A percentile compares a stretch with the other conserved stretches of the same genome.
Conservation (phyloP, 1,139 yeast genomes). For the Debaryomycetaceae sp. region DNA sequence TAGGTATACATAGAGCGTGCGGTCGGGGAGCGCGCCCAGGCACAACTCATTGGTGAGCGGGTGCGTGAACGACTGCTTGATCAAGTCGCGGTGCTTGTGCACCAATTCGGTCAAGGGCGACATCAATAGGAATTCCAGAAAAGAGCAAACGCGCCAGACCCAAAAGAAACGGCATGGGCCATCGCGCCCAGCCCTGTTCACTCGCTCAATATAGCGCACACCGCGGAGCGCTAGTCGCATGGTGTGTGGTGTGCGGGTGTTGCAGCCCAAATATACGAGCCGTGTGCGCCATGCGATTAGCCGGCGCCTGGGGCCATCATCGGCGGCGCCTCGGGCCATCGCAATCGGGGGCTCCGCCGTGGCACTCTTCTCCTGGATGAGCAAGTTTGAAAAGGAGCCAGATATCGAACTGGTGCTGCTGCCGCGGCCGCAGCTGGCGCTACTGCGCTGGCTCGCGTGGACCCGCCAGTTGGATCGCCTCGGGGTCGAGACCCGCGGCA, state of each 20-base stretch:
- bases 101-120: slow-evolving; percentile 15
- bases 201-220: too few relatives aligned
- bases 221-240: too few relatives aligned
- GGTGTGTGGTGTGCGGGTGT: not conserved
- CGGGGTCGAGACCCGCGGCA: slow-evolving; percentile 30
- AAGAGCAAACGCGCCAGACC: too few relatives aligned
- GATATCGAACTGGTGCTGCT: too few relatives aligned
- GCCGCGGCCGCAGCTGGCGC: not conserved
- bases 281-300: too few relatives aligned
- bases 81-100: slow-evolving; percentile 19
- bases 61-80: slow-evolving; percentile 33
- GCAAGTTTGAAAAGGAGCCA: too few relatives aligned
- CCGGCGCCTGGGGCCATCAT: too few relatives aligned
- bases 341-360: too few relatives aligned
- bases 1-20: slow-evolving; percentile 38
- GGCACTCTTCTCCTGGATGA: too few relatives aligned
- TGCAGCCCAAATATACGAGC: not conserved
- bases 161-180: too few relatives aligned
- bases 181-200: too few relatives aligned
- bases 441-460: slow-evolving; percentile 11
- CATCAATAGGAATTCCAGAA: slow-evolving; percentile 3
- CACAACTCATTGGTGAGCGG: slow-evolving; percentile 44
- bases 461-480: slow-evolving; percentile 19
- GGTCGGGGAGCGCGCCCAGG: slow-evolving; percentile 39
- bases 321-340: too few relatives aligned